Conservation (phyloP, 768 basidiomycete species). For the Kondoa subrosea region DNA sequence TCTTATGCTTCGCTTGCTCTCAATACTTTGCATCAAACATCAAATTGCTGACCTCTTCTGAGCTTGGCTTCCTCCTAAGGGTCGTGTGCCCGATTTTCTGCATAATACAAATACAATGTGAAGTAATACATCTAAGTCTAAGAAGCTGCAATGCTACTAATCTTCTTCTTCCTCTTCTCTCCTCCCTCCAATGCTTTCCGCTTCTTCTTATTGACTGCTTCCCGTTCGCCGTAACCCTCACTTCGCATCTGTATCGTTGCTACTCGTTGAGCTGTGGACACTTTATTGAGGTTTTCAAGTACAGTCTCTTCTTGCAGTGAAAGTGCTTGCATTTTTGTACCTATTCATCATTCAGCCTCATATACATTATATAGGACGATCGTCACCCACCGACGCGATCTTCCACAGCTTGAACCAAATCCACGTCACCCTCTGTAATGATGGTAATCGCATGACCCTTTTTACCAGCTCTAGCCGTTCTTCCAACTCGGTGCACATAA, state of each 20-base stretch:
- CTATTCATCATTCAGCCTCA: constrained; percentile 33
- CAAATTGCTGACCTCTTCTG: too few relatives aligned
- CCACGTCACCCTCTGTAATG: constrained; percentile 83
- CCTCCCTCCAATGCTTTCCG: not conserved
- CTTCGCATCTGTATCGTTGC: constrained; percentile 65
- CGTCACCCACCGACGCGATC: constrained; percentile 56
- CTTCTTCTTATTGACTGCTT: constrained; percentile 49
- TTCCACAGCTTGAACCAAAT: constrained; percentile 65
- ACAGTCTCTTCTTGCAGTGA: constrained; percentile 60
- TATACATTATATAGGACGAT: not conserved
- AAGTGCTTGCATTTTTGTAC: constrained; percentile 59
- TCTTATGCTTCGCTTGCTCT: too few relatives aligned
- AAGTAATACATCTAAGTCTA: too few relatives aligned
- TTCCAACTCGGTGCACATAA: constrained; percentile 90
- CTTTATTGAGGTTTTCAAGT: constrained; percentile 63
- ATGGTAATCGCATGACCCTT: constrained; percentile 84
- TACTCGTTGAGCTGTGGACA: constrained; percentile 81
- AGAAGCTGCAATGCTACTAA: not conserved
- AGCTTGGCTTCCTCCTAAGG: too few relatives aligned
- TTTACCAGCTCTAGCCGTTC: constrained; percentile 84
- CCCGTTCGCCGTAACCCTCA: constrained; percentile 71
- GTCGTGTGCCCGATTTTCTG: too few relatives aligned
- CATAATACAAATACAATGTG: too few relatives aligned
- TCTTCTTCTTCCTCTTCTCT: constrained; percentile 4
- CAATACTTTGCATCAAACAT: too few relatives aligned